phyloP scores from a whole-genome alignment of 2,329 filamentous ascomycete species.

The Microcyclospora pomicola region DNA sequence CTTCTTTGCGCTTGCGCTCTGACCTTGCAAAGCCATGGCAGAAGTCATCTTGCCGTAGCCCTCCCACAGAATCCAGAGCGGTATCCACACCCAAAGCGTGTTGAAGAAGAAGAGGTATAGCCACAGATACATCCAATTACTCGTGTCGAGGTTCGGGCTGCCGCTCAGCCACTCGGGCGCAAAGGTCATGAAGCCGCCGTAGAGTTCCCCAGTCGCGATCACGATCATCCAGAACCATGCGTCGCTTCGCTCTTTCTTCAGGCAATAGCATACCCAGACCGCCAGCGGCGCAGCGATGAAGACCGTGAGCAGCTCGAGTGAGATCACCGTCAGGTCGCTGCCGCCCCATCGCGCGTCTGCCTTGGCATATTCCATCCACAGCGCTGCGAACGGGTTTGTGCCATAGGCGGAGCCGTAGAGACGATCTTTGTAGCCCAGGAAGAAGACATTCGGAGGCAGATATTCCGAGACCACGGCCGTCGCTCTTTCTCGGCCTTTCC shows the following conservation, averaged over 20 bases:
- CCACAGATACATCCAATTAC: constrained; percentile 49
- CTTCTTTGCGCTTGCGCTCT: background rate
- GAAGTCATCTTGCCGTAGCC: constrained; percentile 29
- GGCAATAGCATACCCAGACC: constrained; percentile 40
- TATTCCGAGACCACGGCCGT: constrained; percentile 19
- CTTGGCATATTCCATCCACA: constrained; percentile 55
- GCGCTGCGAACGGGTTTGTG: constrained; percentile 35
- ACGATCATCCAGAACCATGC: constrained; percentile 45
- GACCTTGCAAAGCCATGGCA: constrained; percentile 5
- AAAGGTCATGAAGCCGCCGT: constrained; percentile 54
- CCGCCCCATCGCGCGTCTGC: constrained; percentile 48
- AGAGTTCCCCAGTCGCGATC: constrained; percentile 49
- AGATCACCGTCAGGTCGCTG: constrained; percentile 44
- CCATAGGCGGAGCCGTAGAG: constrained; percentile 48
- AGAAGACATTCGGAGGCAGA: constrained; percentile 36
- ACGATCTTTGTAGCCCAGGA: constrained; percentile 40
- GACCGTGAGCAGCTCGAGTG: constrained; percentile 48
- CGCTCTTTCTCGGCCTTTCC: constrained; percentile 1
- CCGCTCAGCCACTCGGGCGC: constrained; percentile 51
- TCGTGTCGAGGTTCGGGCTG: constrained; percentile 42
- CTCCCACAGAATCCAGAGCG: constrained; percentile 43
- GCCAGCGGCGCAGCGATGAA: constrained; percentile 45
- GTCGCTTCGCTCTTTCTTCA: constrained; percentile 22
- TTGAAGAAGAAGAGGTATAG: constrained; percentile 53
- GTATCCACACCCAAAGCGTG: constrained; percentile 47